Base-by-base conservation (phyloP, 2,329 filamentous ascomycete genomes). In the Colletotrichum nymphaeae region DNA sequence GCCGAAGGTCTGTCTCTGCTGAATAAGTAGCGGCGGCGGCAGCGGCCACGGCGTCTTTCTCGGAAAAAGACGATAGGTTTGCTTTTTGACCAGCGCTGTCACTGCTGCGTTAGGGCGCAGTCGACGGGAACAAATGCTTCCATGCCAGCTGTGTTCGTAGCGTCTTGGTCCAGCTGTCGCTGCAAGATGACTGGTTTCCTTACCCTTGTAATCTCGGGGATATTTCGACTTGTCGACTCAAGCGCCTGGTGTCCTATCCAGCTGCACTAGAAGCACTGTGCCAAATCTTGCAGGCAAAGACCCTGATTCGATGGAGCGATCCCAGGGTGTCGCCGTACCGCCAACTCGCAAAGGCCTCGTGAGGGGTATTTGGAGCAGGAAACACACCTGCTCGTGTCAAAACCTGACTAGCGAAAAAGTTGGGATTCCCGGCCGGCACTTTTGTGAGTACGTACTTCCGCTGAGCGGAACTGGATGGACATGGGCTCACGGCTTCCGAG, bases 191-290 rank as follows among this genome's bases (percentile, higher is more conserved):
- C 37, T 19, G 37, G 37, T 42, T 42, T 42, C 37, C 35, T 16
- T 22, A 70, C 19, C 70, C 70, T 70, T 73, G 70, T 19, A 70
- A 65, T 73, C 60, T 73, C 70, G 70, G 70, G 62, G 60, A 73
- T 70, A 73, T 70, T 70, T 73, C 70, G 70, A 73, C 26, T 73
- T 73, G 70, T 70, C 67, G 70, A 73, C 46, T 73, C 67, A 30
- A 73, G 59, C 60, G 58, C 53, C 55, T 55, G 60, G 24, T 60
- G 37, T 32, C 67, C 53, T 65, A 32, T 62, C 52, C 42, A 60
- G 26, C 37, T 19, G 37, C 14, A 42, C 60, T 56, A 60, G 46
- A 26, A 49, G 22, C 14, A 22, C 60, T 60, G 35, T 73, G 70
- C 59, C 53, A 60, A 46, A 73, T 73, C 60, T 65, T 28, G 70